Evolutionary conservation across 352 stramenopile species (phyloP).

Genomic region (Phytopythium delawarense): DNA sequence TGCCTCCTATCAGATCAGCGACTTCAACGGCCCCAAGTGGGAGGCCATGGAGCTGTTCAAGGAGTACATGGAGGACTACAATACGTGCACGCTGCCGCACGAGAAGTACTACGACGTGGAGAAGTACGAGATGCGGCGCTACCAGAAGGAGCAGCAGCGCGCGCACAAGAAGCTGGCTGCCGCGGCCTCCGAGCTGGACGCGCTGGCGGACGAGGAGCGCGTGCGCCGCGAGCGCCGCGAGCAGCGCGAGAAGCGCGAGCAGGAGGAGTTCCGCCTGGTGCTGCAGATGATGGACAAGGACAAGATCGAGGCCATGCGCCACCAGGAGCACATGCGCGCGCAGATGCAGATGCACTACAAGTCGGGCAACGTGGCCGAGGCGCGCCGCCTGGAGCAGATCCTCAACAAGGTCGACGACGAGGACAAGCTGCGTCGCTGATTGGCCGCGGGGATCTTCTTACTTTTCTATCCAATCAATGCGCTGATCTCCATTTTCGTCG

Average conservation of each 20-base stretch:
- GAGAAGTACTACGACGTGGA: slow-evolving; percentile 98
- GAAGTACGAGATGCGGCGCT: slow-evolving; percentile 96
- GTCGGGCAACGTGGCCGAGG: slow-evolving; percentile 79
- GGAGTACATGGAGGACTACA: slow-evolving; percentile 97
- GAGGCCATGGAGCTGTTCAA: slow-evolving; percentile 89
- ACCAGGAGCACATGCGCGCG: slow-evolving; percentile 74
- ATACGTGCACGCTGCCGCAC: slow-evolving; percentile 95
- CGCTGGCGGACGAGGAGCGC: slow-evolving; percentile 53
- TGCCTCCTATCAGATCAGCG: slow-evolving; percentile 33
- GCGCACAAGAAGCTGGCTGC: slow-evolving; percentile 24
- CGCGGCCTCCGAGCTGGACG: slow-evolving; percentile 14
- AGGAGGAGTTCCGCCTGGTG: slow-evolving; percentile 72
- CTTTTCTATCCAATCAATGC: background rate
- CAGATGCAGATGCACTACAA: slow-evolving; percentile 92
- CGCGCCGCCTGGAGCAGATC: slow-evolving; percentile 78
- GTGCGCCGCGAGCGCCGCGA: slow-evolving; percentile 55
- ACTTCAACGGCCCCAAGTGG: slow-evolving; percentile 85
- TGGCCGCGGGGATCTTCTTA: background rate
- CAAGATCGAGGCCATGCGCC: slow-evolving; percentile 86
- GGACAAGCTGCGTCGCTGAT: slow-evolving; percentile 23
- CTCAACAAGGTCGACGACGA: slow-evolving; percentile 63
- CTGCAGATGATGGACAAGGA: slow-evolving; percentile 81
- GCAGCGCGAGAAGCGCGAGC: slow-evolving; percentile 50
- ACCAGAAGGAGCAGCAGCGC: slow-evolving; percentile 79
- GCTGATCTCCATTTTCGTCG: background rate